Conservation (phyloP, 1,284 basidiomycete species). For the Anthracocystis setariae region DNA sequence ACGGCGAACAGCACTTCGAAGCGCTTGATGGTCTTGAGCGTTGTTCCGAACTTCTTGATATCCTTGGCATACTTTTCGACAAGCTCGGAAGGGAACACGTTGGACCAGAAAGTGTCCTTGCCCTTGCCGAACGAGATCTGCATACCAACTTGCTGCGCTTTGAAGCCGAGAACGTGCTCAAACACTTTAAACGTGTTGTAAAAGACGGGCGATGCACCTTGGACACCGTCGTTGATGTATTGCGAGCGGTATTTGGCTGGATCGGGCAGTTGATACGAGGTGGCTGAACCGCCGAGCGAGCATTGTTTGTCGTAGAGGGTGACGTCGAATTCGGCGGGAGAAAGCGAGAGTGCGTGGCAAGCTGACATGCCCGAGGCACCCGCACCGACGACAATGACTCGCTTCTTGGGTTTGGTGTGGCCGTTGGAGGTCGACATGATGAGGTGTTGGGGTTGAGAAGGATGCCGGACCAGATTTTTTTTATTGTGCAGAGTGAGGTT, state of each 20-base stretch:
- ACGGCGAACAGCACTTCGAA: slow-evolving; percentile 62
- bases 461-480: no score
- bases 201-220: slow-evolving; percentile 60
- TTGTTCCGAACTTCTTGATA: slow-evolving; percentile 61
- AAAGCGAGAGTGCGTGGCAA: slow-evolving; percentile 55
- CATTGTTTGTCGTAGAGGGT: slow-evolving; percentile 60
- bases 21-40: slow-evolving; percentile 59
- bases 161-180: slow-evolving; percentile 56
- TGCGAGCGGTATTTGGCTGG: slow-evolving; percentile 55
- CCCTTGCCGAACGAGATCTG: slow-evolving; percentile 65
- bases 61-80: slow-evolving; percentile 55
- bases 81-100: slow-evolving; percentile 61
- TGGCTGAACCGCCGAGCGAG: slow-evolving; percentile 58
- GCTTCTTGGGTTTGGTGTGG: slow-evolving; percentile 46
- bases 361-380: slow-evolving; percentile 59
- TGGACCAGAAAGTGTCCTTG: slow-evolving; percentile 57
- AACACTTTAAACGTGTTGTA: slow-evolving; percentile 64
- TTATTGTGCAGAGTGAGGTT: no score
- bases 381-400: slow-evolving; percentile 60
- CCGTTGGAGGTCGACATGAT: slow-evolving; percentile 17
- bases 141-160: slow-evolving; percentile 57
- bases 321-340: slow-evolving; percentile 53
- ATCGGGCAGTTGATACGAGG: slow-evolving; percentile 60
- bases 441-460: background rate
- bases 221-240: slow-evolving; percentile 65